These are phyloP conservation scores for Melastoma candidum DNA, from an alignment of 441 rosid genomes.

Conservation along the genomic window DNA sequence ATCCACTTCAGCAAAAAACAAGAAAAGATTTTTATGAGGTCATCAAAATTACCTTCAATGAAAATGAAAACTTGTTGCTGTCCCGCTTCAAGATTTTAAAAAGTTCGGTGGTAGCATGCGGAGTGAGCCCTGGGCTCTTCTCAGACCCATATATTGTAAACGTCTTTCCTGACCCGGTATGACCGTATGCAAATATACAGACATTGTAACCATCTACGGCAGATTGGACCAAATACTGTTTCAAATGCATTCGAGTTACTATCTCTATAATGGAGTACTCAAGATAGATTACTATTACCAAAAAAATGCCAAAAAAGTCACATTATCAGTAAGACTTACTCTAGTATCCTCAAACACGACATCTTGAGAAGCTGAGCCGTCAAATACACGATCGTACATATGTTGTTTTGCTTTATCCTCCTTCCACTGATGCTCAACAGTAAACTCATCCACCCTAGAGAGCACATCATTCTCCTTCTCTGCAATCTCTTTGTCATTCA, in stretches of 20 bases:
- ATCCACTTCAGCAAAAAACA: constrained; percentile 1
- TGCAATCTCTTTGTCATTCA: constrained; percentile 61
- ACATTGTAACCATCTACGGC: constrained; percentile 95
- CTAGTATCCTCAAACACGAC: constrained; percentile 83
- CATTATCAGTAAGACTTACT: constrained; percentile 28
- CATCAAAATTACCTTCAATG: constrained; percentile 46
- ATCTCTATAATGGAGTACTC: constrained; percentile 12
- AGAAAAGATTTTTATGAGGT: neutral
- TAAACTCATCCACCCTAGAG: constrained; percentile 61
- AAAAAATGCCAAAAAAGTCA: neutral
- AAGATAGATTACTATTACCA: neutral
- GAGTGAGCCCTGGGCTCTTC: constrained; percentile 71
- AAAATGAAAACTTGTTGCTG: constrained; percentile 68
- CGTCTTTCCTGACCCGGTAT: constrained; percentile 98
- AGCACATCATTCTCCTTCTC: constrained; percentile 46
- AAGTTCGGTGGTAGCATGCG: constrained; percentile 76
- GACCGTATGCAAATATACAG: constrained; percentile 96
- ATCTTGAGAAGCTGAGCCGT: constrained; percentile 65
- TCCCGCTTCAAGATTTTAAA: constrained; percentile 69
- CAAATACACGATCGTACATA: constrained; percentile 83
- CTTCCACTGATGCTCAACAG: constrained; percentile 88
- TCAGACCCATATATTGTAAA: constrained; percentile 83
- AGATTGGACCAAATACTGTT: constrained; percentile 86
- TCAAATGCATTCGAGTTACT: too few relatives aligned
- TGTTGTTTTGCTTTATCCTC: constrained; percentile 86